Evolutionary conservation across 73 alveolate genomes (phyloP), one percentile per base, ranked within the genome.

Genomic region (Paramecium octaurelia): DNA sequence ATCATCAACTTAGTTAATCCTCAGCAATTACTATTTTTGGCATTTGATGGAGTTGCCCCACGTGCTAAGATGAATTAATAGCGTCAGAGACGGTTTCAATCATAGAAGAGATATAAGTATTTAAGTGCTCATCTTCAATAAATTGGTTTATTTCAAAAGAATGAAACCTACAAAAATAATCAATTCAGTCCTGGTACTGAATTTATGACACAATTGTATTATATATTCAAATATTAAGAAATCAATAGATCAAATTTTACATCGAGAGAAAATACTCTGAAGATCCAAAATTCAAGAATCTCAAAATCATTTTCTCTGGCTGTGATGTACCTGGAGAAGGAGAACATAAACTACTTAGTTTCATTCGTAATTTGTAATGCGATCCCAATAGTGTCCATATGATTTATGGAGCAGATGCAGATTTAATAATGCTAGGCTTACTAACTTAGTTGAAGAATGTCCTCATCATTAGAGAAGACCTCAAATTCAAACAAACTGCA

Each of bases 311-410:
- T 40, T 95, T 98, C 71, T 88, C 99, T n/a, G 99, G 98, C 27
- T 93, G 98, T 68, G 95, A 95, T 68, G 99, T 95, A 6, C 99
- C 99, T 5, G 99, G 99, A 58, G 99, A 98, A 95, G 99, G 99
- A 10, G 99, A 98, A 92, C 99, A 98, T 85, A 98, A 98, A 87
- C 98, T 98, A 43, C 86, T 98, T 95, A 98, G 97, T 80, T 97
- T 94, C 94, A 96, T 98, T 40, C 48, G 48, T 40, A 40, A 40
- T 40, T 2, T 40, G 12, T 40, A 40, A 40, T 40, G 48, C 93
- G 90, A 85, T 77, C 98, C 98, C 8, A 92, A 97, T 69, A 92
- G 98, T 12, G 93, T 97, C 70, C 99, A 98, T 93, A 96, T 99
- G 87, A 95, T 98, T 50, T 98, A 98, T 93, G 99, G 99, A 4